phyloP scores from a whole-genome alignment of 305 asterid genomes.

The Caryopteris hybrid region DNA sequence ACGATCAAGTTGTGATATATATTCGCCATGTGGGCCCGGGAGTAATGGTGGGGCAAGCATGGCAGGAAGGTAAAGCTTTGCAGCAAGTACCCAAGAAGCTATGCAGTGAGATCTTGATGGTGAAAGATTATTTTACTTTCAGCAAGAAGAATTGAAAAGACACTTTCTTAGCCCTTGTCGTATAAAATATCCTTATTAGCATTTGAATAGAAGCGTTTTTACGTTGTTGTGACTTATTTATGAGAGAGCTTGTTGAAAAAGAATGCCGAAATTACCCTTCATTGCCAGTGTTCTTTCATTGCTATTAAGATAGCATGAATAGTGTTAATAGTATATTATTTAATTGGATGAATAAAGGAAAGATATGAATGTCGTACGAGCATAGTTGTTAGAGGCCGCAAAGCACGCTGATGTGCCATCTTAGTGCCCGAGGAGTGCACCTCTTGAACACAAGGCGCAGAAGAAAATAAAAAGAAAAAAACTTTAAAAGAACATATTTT shows the following conservation, averaged over 20 bases:
- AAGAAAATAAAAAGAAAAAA: too few species aligned
- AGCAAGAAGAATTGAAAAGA: constrained; percentile 7
- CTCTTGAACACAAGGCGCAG: too few species aligned
- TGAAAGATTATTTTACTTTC: constrained; percentile 40
- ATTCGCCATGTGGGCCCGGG: constrained; percentile 82
- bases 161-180: not conserved
- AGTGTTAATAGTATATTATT: too few species aligned
- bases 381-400: too few species aligned
- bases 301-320: not conserved
- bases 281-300: too few species aligned
- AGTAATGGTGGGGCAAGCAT: constrained; percentile 76
- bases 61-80: constrained; percentile 80
- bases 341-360: too few species aligned
- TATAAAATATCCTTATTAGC: not conserved
- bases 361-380: too few species aligned
- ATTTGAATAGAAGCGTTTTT: not conserved
- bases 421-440: too few species aligned
- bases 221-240: too few species aligned
- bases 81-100: constrained; percentile 74
- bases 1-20: constrained; percentile 68
- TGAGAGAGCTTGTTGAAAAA: not conserved
- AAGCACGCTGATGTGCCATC: too few species aligned
- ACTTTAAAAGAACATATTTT: too few species aligned
- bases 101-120: constrained; percentile 74
- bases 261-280: not conserved